Base-by-base conservation (phyloP, 805 yeast species). In the Ogataea siamensis region DNA sequence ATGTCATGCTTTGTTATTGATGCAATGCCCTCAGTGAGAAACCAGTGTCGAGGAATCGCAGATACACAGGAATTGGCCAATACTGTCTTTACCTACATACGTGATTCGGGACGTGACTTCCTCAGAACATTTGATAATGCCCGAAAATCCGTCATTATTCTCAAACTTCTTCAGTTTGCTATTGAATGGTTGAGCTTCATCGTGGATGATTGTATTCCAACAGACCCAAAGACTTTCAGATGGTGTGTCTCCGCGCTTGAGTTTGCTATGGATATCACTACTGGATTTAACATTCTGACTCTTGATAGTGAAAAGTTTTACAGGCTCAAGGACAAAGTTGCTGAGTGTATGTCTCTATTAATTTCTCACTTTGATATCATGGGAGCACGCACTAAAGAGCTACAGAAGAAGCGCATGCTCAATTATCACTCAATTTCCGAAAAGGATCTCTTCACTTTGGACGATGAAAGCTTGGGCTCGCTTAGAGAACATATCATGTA, bases 171-270 rank as follows among this genome's bases (percentile, higher is more conserved):
- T 20, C 78, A 79, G 40, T 63, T 87, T 45, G 76, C 94, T 30
- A 78, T 88, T 29, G 91, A 84, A 39, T 93, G 99, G 99, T 83
- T 93, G 12, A 77, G 87, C 40, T 91, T 88, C 55, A 78, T 93
- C 18, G 87, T 91, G 43, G 96, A 93, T 60, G 97, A 91, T 54
- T 93, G 99, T 65, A 80, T 80, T 11, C 96, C 97, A 1, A 83
- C 95, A 0, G 97, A 91, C 49, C 75, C 83, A 39, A 84, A 80
- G 51, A 91, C 98, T 0, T 93, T 93, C 56, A 71, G 95, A 51
- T 93, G 97, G 96, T 87, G 96, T 61, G 98, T 93, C 16, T 72
- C 86, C 10, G 98, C 99, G 0, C 70, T 93, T 50, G 99, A 93
- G 55, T 91, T 87, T 70, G 94, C 96, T 0, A 87, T 88, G 95